Evolutionary conservation across 768 basidiomycete species (phyloP), one percentile per base, ranked within the genome.

Genomic region (Atractiella rhizophila): DNA sequence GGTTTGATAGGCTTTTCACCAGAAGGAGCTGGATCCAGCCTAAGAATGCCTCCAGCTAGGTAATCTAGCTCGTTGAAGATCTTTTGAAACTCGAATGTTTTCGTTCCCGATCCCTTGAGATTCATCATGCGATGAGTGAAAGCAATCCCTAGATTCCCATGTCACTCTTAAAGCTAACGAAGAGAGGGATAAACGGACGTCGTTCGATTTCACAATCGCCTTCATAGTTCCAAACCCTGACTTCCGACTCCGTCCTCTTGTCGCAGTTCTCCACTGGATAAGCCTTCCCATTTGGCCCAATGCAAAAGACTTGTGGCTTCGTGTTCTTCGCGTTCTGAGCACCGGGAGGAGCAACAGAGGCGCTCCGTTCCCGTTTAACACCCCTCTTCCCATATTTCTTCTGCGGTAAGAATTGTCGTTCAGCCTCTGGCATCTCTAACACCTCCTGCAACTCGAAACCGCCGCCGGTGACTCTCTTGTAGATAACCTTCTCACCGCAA

Each of bases 11-110:
- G 77, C 59, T 98, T 98, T 45, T 68, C 64, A n/a, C 69, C 68
- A 6, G 68, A 63, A 1, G 76, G 70, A 4, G 82, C 82, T 29
- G 96, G 76, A 39, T 68, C 64, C n/a, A n/a, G n/a, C n/a, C n/a
- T n/a, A 33, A 96, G 64, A 47, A 83, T 71, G 0, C 91, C 91
- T 24, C 81, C 76, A 1, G 85, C 88, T 45, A 94, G 71, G 55
- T 80, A 94, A 33, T 79, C 72, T 34, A 72, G 78, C 47, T 96
- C 88, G 21, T 76, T 73, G 52, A 86, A 88, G 18, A 91, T 68
- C 60, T 83, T 86, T 54, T 88, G 76, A 57, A 81, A 98, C 19
- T 64, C 65, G 73, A 85, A 96, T 10, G 66, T 65, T 38, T 66
- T 66, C 38, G 48, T 39, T 25, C 46, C 45, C 0, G 77, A 70